Evolutionary conservation across 73 alveolate genomes (phyloP).

Genomic region (Paramecium sonneborni): DNA sequence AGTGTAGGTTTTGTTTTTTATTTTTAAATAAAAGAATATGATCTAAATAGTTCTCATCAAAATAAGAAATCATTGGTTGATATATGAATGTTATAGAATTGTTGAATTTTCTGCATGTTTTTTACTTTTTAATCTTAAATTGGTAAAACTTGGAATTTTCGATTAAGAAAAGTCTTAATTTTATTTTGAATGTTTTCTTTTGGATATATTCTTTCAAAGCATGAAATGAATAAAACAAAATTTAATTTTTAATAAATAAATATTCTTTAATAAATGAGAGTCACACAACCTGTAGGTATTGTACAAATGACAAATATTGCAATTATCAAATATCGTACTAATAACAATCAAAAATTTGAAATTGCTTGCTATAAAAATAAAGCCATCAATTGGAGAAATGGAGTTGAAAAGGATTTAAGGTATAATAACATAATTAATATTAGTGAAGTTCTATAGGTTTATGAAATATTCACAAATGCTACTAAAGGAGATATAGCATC

Average conservation of each 20-base stretch:
- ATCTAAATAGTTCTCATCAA: too few relatives aligned
- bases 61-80: neutral
- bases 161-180: too few relatives aligned
- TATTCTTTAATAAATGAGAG: neutral
- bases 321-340: constrained; percentile 74
- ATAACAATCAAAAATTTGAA: constrained; percentile 82
- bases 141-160: too few relatives aligned
- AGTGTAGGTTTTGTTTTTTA: too few relatives aligned
- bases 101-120: neutral
- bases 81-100: neutral
- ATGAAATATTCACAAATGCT: constrained; percentile 93
- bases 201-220: neutral
- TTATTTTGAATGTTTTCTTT: neutral
- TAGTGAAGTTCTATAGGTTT: constrained; percentile 92
- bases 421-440: neutral
- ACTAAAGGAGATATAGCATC: constrained; percentile 97
- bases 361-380: constrained; percentile 97
- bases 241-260: neutral
- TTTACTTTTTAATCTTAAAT: neutral
- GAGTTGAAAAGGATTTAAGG: constrained; percentile 89
- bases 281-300: constrained; percentile 79
- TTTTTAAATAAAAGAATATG: too few relatives aligned
- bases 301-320: constrained; percentile 91
- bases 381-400: constrained; percentile 92
- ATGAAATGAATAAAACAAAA: neutral